Evolutionary conservation across 2,329 filamentous ascomycete species (phyloP).

Genomic region (Neoarthrinium moseri): DNA sequence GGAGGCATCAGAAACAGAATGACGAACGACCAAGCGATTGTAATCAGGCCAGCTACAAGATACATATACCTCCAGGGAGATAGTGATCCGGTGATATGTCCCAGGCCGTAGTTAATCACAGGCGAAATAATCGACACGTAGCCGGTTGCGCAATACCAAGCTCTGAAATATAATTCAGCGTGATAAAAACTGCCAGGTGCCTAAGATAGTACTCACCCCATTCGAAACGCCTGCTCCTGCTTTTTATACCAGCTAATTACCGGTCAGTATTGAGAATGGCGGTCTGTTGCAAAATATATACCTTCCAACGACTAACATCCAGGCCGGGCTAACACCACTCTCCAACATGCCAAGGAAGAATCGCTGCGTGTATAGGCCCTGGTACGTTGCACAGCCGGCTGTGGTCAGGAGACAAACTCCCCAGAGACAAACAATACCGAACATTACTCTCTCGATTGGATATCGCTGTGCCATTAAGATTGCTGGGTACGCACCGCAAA

Average conservation of each 20-base stretch:
- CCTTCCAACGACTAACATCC: neutral
- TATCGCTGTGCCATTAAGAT: conserved; percentile 27
- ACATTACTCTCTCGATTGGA: conserved; percentile 26
- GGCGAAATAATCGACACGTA: conserved; percentile 23
- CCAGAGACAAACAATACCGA: conserved; percentile 29
- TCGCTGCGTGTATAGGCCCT: conserved; percentile 30
- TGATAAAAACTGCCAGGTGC: neutral
- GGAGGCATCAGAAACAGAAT: neutral
- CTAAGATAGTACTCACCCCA: neutral
- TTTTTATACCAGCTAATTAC: neutral
- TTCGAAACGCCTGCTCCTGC: neutral
- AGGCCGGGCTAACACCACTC: conserved; percentile 21
- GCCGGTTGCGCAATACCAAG: neutral
- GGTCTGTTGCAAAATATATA: neutral
- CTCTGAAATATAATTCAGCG: neutral
- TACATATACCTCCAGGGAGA: conserved; percentile 34
- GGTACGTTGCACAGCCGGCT: conserved; percentile 29
- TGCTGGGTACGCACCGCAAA: conserved; percentile 29
- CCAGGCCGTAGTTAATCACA: conserved; percentile 32
- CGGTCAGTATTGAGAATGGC: neutral
- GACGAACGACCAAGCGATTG: conserved; percentile 16
- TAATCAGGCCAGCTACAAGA: conserved; percentile 31
- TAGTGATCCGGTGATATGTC: conserved; percentile 25
- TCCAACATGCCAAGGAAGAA: conserved; percentile 38
- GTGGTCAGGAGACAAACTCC: conserved; percentile 29